Evolutionary conservation across 345 rosid species (phyloP).

Genomic region (Salix purpurea): DNA sequence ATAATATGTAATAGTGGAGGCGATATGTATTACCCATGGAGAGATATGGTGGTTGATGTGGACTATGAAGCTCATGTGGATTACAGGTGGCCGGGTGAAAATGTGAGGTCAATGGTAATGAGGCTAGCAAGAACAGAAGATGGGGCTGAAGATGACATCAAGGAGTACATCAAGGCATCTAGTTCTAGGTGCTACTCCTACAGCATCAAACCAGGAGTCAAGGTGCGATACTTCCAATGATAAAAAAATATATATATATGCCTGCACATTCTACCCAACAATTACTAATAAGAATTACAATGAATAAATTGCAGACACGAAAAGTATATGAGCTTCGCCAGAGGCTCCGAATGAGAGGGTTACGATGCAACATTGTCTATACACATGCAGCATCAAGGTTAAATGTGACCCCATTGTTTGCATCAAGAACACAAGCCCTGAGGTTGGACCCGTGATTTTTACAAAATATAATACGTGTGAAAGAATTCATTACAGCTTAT

Average conservation of each 20-base stretch:
- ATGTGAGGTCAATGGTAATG: slow-evolving; percentile 42
- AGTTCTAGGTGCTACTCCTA: slow-evolving; percentile 62
- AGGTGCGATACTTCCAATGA: slow-evolving; percentile 37
- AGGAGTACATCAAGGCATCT: slow-evolving; percentile 40
- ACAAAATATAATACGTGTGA: background rate
- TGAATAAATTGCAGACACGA: slow-evolving; percentile 45
- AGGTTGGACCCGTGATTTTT: slow-evolving; percentile 41
- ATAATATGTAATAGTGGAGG: slow-evolving; percentile 82
- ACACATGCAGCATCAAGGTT: slow-evolving; percentile 62
- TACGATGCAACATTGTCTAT: slow-evolving; percentile 66
- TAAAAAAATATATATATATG: background rate
- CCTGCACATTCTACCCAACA: background rate
- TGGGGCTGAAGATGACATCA: slow-evolving; percentile 44
- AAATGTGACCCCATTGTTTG: slow-evolving; percentile 71
- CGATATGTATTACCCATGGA: slow-evolving; percentile 75
- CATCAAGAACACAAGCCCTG: slow-evolving; percentile 76
- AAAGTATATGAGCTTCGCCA: slow-evolving; percentile 63
- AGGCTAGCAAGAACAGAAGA: slow-evolving; percentile 55
- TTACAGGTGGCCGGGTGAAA: slow-evolving; percentile 92
- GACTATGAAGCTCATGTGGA: slow-evolving; percentile 71
- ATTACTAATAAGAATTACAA: slow-evolving; percentile 11
- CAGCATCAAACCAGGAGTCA: slow-evolving; percentile 59
- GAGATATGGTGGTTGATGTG: slow-evolving; percentile 58
- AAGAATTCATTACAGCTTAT: background rate
- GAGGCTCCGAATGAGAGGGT: slow-evolving; percentile 81